Base-by-base conservation (phyloP, 306 rosid genomes). In the Sicyos baderoa region DNA sequence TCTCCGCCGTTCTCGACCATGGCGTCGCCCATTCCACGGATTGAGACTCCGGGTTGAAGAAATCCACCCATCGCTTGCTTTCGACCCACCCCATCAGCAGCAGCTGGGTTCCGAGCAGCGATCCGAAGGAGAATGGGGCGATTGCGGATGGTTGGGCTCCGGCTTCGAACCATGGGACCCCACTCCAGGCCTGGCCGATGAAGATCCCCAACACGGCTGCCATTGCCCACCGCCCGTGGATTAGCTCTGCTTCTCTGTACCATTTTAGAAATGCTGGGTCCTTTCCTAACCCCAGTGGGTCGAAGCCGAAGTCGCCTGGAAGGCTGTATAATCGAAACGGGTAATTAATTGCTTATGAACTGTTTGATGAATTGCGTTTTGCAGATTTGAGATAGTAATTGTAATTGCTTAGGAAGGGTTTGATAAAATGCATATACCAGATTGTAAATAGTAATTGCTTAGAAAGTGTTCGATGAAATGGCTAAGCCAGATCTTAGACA, bases 221-320 rank as follows among this genome's bases (percentile, higher is more conserved):
- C 99, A 93, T 93, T 47, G 99, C 99, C 99, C 99, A 93, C 71
- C 99, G 51, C 0, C 99, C 99, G 67, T 93, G 99, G 83, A 93
- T 93, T 25, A 93, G 97, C 83, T 93, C 99, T 4, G 99, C 99
- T 58, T 93, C 99, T 84, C 97, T 90, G 86, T 93, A 93, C 97
- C 99, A 93, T 79, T 86, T 93, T 3, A 93, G 95, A 74, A 88
- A 90, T 62, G 87, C 90, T 9, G 97, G 99, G 85, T 93, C 97
- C 78, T 56, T 90, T 4, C 99, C 99, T 8, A 93, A 85, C 3
- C 99, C 99, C 2, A 93, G 85, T 5, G 99, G 99, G 73, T 93
- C 99, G 77, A 93, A 93, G 5, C 99, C 99, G 56, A 50, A 93
- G 83, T 93, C 99, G 48, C 99, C 99, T 37, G 99, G 94, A 32